Evolutionary conservation across 352 stramenopile genomes (phyloP).

Genomic region (Detonula confervacea): DNA sequence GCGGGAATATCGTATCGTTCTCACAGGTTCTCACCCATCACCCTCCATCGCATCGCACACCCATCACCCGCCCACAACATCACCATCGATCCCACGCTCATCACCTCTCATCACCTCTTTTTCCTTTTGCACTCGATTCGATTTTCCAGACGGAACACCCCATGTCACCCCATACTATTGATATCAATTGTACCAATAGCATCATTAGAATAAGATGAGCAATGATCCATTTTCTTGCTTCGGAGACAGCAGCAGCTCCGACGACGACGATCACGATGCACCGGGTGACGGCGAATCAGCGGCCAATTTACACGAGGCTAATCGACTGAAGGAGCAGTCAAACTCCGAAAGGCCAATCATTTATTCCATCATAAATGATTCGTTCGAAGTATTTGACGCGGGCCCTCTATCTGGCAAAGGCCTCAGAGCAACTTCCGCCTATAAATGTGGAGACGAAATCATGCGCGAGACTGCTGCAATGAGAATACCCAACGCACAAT

Average conservation of each 20-base stretch:
- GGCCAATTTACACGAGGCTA: slow-evolving; percentile 5
- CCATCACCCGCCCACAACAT: too few species aligned
- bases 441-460: slow-evolving; percentile 29
- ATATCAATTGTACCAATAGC: too few species aligned
- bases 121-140: too few species aligned
- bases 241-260: slow-evolving; percentile 14
- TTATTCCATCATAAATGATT: not conserved
- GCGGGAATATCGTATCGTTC: too few species aligned
- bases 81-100: too few species aligned
- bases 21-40: too few species aligned
- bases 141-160: too few species aligned
- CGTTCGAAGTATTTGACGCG: slow-evolving; percentile 27
- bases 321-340: slow-evolving; percentile 7
- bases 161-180: too few species aligned
- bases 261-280: not conserved
- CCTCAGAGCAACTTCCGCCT: slow-evolving; percentile 10
- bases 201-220: too few species aligned
- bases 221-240: slow-evolving; percentile 31
- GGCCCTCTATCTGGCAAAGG: slow-evolving; percentile 12
- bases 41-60: too few species aligned
- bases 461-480: slow-evolving; percentile 22
- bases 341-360: not conserved
- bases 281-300: not conserved
- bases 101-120: too few species aligned
- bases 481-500: slow-evolving; percentile 18